These are phyloP conservation scores for Clavariopsis aquatica DNA, from an alignment of 495 filamentous ascomycete genomes.

Conservation along the genomic window DNA sequence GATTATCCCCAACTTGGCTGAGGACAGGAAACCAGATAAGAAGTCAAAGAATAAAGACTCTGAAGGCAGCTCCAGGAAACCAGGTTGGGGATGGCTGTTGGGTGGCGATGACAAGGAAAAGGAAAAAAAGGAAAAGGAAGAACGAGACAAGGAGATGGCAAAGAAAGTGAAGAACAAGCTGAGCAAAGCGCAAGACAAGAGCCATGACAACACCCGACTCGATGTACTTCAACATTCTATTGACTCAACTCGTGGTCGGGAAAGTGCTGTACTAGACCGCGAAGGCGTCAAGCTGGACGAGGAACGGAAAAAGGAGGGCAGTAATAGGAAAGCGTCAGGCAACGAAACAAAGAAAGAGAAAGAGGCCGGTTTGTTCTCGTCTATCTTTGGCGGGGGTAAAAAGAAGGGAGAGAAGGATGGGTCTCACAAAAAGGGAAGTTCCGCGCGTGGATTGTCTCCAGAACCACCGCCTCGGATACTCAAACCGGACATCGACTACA, in stretches of 20 bases:
- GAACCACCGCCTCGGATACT: conserved; percentile 70
- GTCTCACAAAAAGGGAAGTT: conserved; percentile 70
- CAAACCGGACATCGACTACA: conserved; percentile 85
- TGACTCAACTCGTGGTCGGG: conserved; percentile 70
- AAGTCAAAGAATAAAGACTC: conserved; percentile 62
- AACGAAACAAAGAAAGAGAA: conserved; percentile 86
- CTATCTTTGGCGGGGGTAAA: conserved; percentile 82
- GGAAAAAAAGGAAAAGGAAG: conserved; percentile 53
- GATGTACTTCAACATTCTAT: conserved; percentile 82
- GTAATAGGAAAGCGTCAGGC: conserved; percentile 62
- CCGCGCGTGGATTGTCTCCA: conserved; percentile 73
- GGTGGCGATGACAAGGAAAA: conserved; percentile 72
- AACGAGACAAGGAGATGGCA: conserved; percentile 56
- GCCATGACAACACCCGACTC: conserved; percentile 70
- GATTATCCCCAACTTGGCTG: conserved; percentile 75
- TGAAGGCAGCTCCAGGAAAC: conserved; percentile 63
- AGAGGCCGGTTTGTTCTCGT: conserved; percentile 76
- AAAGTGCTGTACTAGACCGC: conserved; percentile 81
- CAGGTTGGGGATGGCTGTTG: conserved; percentile 80
- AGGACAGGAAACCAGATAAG: conserved; percentile 65
- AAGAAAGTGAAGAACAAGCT: conserved; percentile 51
- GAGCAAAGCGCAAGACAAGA: conserved; percentile 57
- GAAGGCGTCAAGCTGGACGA: conserved; percentile 72
- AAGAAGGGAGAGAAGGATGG: conserved; percentile 70
- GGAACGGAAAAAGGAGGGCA: conserved; percentile 79